Base-by-base conservation (phyloP, 352 stramenopile genomes). In the Phytophthora sojae region DNA sequence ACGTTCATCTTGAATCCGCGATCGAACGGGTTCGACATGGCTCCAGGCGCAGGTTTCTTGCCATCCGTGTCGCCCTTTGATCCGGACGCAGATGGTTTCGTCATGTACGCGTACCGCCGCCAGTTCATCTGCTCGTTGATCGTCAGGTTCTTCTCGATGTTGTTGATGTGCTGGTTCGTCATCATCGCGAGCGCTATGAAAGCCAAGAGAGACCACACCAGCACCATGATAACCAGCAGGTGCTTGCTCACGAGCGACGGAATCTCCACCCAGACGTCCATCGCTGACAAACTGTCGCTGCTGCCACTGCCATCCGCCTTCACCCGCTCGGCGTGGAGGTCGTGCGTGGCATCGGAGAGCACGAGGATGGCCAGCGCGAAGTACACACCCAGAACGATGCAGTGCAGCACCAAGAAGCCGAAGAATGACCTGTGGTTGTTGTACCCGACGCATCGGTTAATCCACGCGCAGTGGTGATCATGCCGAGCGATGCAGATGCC, bases 401-500 rank as follows among this genome's bases (percentile, higher is more conserved):
- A 79, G 66, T 94, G 90, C 57, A 93, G n/a, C 14, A 91, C 32
- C 35, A 97, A 61, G 61, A 97, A 97, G 25, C 74, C 45, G 53
- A 97, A 77, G 67, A 97, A 97, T 4, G 86, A 67, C 0, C 88
- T 82, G 64, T 97, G 89, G 67, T 97, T 97, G 25, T 73, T 77
- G 37, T 83, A 91, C 1, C 91, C 91, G 12, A 97, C 86, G 49
- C 88, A 95, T 0, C 79, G 83, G 56, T 97, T 96, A 62, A 97
- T 90, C 91, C 91, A 97, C 1, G 83, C 78, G 55, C 91, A 97
- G 71, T 97, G 88, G 60, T 97, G 91, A 60, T 97, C 91, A 64
- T 95, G 83, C 7, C 89, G 86, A n/a, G 83, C 86, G 7, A 97
- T 82, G 59, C 89, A 95, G 15, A 94, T 79, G 23, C 86, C 85